These are phyloP conservation scores for Linnemannia zychae DNA, from an alignment of 192 early-diverging fungal genomes.

Conservation along the genomic window DNA sequence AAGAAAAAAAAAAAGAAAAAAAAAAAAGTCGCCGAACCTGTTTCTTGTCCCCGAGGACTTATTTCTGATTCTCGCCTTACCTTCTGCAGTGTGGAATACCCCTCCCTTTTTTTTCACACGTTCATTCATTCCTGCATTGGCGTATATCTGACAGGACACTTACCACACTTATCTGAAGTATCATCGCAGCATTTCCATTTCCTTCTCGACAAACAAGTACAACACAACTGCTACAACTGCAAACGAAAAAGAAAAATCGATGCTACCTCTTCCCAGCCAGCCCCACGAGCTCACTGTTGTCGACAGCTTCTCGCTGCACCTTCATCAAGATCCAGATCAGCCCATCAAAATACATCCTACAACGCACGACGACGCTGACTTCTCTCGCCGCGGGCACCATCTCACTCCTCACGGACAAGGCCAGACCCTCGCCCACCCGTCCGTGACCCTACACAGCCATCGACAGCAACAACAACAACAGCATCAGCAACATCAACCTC, in stretches of 20 bases:
- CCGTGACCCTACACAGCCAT: background rate
- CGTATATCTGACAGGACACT: background rate
- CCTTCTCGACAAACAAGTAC: background rate
- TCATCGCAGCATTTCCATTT: background rate
- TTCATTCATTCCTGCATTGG: background rate
- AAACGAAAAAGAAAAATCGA: background rate
- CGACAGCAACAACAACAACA: background rate
- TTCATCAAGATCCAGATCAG: background rate
- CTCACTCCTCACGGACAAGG: background rate
- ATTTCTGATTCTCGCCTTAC: background rate
- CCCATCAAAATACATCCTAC: background rate
- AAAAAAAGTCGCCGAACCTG: background rate
- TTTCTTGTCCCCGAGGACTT: background rate
- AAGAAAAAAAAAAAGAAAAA: background rate
- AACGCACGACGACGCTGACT: background rate
- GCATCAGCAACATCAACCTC: background rate
- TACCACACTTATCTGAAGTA: background rate
- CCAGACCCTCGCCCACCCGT: conserved; percentile 1
- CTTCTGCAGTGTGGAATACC: background rate
- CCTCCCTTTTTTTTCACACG: background rate
- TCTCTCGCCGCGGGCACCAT: background rate
- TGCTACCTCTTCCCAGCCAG: conserved; percentile 1
- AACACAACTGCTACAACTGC: too few species aligned
- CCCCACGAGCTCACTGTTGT: background rate
- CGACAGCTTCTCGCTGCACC: background rate